Conservation (phyloP, 208 protist genomes). For the Leishmania gerbilli region DNA sequence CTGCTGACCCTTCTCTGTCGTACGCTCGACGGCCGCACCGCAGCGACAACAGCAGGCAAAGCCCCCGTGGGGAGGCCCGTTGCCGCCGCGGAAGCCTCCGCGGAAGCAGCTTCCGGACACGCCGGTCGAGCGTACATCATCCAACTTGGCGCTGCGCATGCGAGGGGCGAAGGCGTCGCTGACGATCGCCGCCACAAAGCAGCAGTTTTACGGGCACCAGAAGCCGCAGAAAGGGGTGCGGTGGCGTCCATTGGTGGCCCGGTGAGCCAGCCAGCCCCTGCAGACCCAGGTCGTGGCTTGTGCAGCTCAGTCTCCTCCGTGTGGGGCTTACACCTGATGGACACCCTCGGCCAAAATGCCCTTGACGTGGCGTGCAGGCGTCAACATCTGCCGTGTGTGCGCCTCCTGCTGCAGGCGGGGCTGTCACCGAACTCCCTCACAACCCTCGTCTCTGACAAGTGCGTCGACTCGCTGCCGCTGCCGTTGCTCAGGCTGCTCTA, state of each 20-base stretch:
- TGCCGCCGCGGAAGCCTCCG: background rate
- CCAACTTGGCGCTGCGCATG: background rate
- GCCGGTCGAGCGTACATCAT: background rate
- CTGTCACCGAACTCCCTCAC: constrained; percentile 20
- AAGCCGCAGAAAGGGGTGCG: background rate
- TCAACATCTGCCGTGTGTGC: constrained; percentile 13
- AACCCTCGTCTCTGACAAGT: constrained; percentile 1
- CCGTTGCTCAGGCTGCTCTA: constrained; percentile 26
- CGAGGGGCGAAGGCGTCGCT: background rate
- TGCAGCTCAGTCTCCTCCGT: background rate
- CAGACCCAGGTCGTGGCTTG: background rate
- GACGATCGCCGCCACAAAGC: background rate
- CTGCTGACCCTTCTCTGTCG: constrained; percentile 11
- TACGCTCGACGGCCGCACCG: background rate
- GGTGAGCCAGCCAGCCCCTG: background rate
- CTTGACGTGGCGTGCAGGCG: constrained; percentile 23
- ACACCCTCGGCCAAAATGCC: constrained; percentile 9
- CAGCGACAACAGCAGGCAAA: background rate
- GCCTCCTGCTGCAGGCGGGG: constrained; percentile 19
- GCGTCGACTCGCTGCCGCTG: constrained; percentile 12
- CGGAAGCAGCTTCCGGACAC: background rate
- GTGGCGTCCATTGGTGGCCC: background rate
- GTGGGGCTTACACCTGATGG: constrained; percentile 10
- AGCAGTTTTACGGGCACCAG: background rate
- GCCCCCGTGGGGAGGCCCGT: background rate